Evolutionary conservation across 345 rosid genomes (phyloP).

Genomic region (Cardamine resedifolia): DNA sequence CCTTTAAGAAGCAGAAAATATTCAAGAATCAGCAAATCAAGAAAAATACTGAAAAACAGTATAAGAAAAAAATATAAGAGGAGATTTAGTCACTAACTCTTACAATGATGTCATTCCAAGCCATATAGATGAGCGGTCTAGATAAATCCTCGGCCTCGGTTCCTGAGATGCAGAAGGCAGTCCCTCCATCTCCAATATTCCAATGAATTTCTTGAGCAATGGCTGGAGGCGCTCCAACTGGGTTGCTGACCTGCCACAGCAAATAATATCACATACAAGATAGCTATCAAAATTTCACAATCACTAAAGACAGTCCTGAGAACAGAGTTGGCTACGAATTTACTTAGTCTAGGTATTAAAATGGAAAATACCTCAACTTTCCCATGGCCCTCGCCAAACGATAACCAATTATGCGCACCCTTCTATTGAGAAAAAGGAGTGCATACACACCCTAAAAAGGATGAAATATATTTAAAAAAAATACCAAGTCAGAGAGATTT

Average conservation of each 20-base stretch:
- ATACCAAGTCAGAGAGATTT: conserved; percentile 31
- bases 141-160: conserved; percentile 66
- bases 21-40: conserved; percentile 23
- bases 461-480: conserved; percentile 15
- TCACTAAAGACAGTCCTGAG: conserved; percentile 7
- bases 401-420: conserved; percentile 80
- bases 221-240: conserved; percentile 96
- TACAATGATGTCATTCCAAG: conserved; percentile 95
- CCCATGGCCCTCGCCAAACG: conserved; percentile 90
- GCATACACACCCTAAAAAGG: conserved; percentile 80
- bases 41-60: neutral
- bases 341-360: neutral
- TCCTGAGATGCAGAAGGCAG: conserved; percentile 55
- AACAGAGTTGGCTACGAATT: neutral
- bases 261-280: conserved; percentile 27
- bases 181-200: conserved; percentile 79
- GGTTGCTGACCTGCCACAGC: conserved; percentile 64
- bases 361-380: conserved; percentile 67
- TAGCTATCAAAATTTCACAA: conserved; percentile 15
- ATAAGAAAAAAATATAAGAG: conserved; percentile 12
- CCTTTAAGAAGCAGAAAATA: conserved; percentile 51
- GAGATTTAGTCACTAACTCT: conserved; percentile 40
- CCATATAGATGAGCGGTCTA: conserved; percentile 81
- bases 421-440: conserved; percentile 83
- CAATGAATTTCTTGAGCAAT: conserved; percentile 71